These are phyloP conservation scores for Porpolomopsis calyptriformis DNA, from an alignment of 768 basidiomycete species.

Conservation along the genomic window DNA sequence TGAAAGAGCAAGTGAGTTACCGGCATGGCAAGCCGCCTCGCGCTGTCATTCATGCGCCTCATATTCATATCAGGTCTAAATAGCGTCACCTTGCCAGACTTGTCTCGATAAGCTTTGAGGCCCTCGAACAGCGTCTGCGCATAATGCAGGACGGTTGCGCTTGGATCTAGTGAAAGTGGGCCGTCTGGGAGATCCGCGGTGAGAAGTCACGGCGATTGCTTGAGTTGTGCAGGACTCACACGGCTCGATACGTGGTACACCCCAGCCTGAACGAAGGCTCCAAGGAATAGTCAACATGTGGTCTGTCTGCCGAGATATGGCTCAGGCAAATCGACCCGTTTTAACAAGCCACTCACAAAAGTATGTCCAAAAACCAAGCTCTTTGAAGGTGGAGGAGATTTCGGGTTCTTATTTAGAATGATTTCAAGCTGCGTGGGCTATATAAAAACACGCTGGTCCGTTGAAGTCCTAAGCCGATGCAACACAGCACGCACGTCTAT, in stretches of 20 bases:
- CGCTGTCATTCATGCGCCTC: constrained; percentile 87
- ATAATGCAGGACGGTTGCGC: constrained; percentile 80
- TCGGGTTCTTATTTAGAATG: constrained; percentile 39
- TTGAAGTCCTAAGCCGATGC: background rate
- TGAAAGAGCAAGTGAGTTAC: too few species aligned
- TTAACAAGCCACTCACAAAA: constrained; percentile 67
- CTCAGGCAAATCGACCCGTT: too few species aligned
- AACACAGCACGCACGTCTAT: constrained; percentile 1
- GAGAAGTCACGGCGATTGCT: constrained; percentile 1
- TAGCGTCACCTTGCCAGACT: constrained; percentile 61
- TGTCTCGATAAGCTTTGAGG: constrained; percentile 83
- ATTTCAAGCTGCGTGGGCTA: constrained; percentile 48
- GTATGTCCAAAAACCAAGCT: constrained; percentile 76
- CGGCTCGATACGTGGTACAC: constrained; percentile 67
- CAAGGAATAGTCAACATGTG: constrained; percentile 82
- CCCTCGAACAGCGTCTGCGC: constrained; percentile 89
- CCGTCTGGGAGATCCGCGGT: constrained; percentile 38
- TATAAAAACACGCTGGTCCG: background rate
- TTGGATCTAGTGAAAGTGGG: constrained; percentile 65
- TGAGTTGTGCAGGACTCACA: constrained; percentile 39
- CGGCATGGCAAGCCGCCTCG: constrained; percentile 65
- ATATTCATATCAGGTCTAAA: constrained; percentile 98
- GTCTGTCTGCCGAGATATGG: too few species aligned
- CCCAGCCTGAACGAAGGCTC: constrained; percentile 69
- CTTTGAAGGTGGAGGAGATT: constrained; percentile 51